Evolutionary conservation across 345 rosid species (phyloP).

Genomic region (Chamaenerion angustifolium): DNA sequence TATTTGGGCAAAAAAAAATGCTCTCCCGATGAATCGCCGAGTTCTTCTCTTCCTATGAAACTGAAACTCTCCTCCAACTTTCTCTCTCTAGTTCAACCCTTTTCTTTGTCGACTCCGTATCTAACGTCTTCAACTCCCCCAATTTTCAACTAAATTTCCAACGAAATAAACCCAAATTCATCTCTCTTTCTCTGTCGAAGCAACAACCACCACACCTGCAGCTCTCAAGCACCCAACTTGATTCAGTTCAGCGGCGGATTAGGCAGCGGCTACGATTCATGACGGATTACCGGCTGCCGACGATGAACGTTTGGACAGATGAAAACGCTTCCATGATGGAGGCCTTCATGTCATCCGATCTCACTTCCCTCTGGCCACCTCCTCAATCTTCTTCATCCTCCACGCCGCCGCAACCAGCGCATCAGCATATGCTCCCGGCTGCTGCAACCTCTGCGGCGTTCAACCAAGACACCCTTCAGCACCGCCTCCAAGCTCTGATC

Average conservation of each 20-base stretch:
- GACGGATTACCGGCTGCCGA: constrained; percentile 38
- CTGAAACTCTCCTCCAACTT: neutral
- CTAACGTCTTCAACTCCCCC: neutral
- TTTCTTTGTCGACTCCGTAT: neutral
- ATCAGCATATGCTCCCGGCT: constrained; percentile 10
- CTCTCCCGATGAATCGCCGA: no score
- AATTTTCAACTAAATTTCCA: neutral
- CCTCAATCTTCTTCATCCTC: constrained; percentile 20
- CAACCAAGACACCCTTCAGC: constrained; percentile 72
- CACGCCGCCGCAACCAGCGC: constrained; percentile 51
- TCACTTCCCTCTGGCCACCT: constrained; percentile 57
- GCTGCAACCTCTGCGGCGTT: constrained; percentile 14
- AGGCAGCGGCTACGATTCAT: constrained; percentile 4
- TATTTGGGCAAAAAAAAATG: no score
- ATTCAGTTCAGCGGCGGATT: no score
- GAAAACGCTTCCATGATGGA: constrained; percentile 85
- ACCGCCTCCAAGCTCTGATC: constrained; percentile 69
- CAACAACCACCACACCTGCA: neutral
- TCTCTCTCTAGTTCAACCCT: neutral
- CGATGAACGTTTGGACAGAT: constrained; percentile 82
- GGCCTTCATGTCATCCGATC: constrained; percentile 86
- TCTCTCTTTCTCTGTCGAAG: constrained; percentile 2
- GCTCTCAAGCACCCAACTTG: neutral
- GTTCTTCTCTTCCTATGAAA: neutral
- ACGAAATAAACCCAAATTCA: constrained; percentile 28